These are phyloP conservation scores for Sphaerostilbella broomeana DNA, from an alignment of 2,329 filamentous ascomycete species.

Conservation along the genomic window DNA sequence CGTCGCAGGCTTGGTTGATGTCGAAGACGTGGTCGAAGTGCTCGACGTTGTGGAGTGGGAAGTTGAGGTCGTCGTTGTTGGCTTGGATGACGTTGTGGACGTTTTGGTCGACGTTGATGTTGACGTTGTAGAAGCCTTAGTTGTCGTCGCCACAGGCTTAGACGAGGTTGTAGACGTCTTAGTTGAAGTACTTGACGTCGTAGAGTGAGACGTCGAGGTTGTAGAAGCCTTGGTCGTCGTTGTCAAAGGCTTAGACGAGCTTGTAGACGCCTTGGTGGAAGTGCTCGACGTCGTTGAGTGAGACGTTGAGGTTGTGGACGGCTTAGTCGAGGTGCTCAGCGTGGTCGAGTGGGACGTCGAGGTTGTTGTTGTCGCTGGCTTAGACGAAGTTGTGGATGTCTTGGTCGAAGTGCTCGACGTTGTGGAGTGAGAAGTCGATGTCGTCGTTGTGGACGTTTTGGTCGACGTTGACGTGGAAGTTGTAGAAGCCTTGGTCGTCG, in stretches of 20 bases:
- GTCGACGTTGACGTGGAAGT: background rate
- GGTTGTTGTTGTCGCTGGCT: background rate
- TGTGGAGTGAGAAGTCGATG: constrained; percentile 6
- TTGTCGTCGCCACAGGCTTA: background rate
- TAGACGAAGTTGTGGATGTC: background rate
- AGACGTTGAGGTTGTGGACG: constrained; percentile 8
- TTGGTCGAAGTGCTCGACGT: constrained; percentile 7
- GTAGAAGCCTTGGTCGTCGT: background rate
- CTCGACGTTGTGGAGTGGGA: constrained; percentile 11
- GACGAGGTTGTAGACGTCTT: constrained; percentile 7
- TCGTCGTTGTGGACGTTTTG: background rate
- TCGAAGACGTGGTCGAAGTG: background rate
- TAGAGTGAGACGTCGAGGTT: background rate
- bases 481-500: background rate
- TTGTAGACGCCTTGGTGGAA: background rate
- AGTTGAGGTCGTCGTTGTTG: background rate
- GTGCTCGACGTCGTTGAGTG: background rate
- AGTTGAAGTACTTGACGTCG: constrained; percentile 9
- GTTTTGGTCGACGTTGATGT: background rate
- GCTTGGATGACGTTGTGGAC: background rate
- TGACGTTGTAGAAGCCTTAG: background rate
- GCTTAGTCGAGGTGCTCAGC: constrained; percentile 1
- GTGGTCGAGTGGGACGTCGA: background rate
- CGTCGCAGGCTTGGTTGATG: constrained; percentile 1
- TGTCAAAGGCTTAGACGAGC: background rate